Evolutionary conservation across 2,329 filamentous ascomycete species (phyloP), one percentile per base, ranked within the genome.

Genomic region (Diaporthe ilicicola): DNA sequence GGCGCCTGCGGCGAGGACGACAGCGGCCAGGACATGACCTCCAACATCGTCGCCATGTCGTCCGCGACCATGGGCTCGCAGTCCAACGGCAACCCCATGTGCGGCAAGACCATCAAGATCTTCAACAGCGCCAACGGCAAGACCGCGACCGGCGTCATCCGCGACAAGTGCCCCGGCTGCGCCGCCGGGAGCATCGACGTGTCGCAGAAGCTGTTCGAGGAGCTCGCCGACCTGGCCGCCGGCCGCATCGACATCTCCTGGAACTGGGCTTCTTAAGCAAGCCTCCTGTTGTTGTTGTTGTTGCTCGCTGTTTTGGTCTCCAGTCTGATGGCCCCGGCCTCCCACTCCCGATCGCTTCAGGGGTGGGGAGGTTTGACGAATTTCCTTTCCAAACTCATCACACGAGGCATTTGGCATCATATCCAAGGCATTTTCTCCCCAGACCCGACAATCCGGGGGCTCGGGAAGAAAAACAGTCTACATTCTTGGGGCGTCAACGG

Each of bases 31-130:
- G 89, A 91, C 76, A 69, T 78, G 29, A 79, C 77, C 4, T 84
- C 90, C 24, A 84, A 88, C 78, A 89, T 94, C 72, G 89, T 96
- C 70, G 94, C 94, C 72, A 84, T 97, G 67, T 89, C 92, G 24
- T 76, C 85, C 51, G 82, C 76, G 5, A 82, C 93, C 77, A 94
- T 95, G 89, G 90, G 89, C 72, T 73, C 78, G 0, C 77, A 79
- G 68, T 91, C 90, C 76, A 94, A 93, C 83, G 83, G 80, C 75
- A 93, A 94, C 85, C 87, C 89, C 59, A 87, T 89, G 79, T 96
- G 94, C 81, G 90, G 90, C 79, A 87, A 90, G 83, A 89, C 82
- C 61, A 70, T 70, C 69, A 67, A 53, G 39, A 50, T 70, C 61
- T 68, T 19, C 56, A 73, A 71, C 56, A 39, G 27, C 1, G 70